Evolutionary conservation across 257 asterid species (phyloP).

Genomic region (Nicotiana sylvestris): DNA sequence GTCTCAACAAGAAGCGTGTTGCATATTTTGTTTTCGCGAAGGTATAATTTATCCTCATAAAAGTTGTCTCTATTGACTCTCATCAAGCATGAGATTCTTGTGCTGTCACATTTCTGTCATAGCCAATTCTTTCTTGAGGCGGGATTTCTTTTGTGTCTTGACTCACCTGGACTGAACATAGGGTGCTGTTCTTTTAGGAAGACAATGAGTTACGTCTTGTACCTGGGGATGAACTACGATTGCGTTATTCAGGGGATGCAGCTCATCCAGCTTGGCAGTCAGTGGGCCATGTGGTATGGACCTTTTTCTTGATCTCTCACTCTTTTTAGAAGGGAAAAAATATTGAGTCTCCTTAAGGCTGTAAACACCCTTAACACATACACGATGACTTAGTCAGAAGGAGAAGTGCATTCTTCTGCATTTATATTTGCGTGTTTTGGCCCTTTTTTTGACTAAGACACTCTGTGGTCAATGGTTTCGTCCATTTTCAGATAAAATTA

Average conservation of each 20-base stretch:
- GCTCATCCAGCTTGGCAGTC: slow-evolving; percentile 96
- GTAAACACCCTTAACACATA: not conserved
- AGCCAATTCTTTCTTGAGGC: not conserved
- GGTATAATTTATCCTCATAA: slow-evolving; percentile 35
- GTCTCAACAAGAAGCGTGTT: slow-evolving; percentile 93
- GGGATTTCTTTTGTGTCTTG: not conserved
- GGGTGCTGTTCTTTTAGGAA: slow-evolving; percentile 57
- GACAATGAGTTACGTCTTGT: slow-evolving; percentile 98
- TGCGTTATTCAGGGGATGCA: slow-evolving; percentile 95
- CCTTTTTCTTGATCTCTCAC: slow-evolving; percentile 14
- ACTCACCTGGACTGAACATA: slow-evolving; percentile 8
- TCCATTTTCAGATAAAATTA: slow-evolving; percentile 64
- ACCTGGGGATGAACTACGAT: slow-evolving; percentile 95
- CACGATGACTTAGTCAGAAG: not conserved
- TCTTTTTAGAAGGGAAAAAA: not conserved
- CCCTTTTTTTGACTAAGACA: not conserved
- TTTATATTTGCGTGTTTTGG: not conserved
- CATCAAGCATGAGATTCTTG: not conserved
- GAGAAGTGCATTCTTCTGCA: not conserved
- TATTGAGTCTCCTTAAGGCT: not conserved
- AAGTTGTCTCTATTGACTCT: not conserved
- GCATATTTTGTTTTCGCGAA: slow-evolving; percentile 94
- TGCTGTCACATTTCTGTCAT: not conserved
- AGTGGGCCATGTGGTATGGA: slow-evolving; percentile 95
- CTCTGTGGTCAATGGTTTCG: not conserved